Percentiles rank a stretch among this genome's conserved stretches.
These are phyloP conservation scores for Pichia sp. DNA, from an alignment of 1,139 yeast species.

Conservation along the genomic window DNA sequence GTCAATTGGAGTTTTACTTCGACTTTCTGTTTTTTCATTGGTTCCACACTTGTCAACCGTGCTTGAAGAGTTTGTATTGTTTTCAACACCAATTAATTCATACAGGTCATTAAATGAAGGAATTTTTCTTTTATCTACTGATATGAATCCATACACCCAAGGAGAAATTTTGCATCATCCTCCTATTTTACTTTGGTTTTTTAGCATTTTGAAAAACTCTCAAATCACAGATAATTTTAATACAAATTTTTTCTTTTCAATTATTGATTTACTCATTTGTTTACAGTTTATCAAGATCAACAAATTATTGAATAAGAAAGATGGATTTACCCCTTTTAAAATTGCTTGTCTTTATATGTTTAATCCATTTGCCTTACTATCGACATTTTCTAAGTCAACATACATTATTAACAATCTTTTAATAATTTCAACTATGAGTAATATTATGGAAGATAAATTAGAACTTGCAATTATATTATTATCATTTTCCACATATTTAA, in stretches of 20 bases:
- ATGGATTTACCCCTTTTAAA: constrained; percentile 35
- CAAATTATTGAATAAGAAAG: constrained; percentile 20
- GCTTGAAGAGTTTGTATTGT: constrained; percentile 56
- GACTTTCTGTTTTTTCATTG: constrained; percentile 5
- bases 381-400: constrained; percentile 68
- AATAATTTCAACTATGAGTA: constrained; percentile 45
- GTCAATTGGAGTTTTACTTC: constrained; percentile 5
- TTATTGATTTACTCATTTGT: constrained; percentile 39
- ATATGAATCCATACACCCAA: constrained; percentile 68
- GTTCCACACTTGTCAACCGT: constrained; percentile 24
- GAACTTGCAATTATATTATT: constrained; percentile 46
- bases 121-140: constrained; percentile 54
- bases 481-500: constrained; percentile 59
- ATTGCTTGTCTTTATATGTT: constrained; percentile 62
- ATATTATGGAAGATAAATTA: constrained; percentile 38
- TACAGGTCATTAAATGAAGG: constrained; percentile 72
- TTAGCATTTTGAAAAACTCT: constrained; percentile 33
- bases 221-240: constrained; percentile 20
- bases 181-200: constrained; percentile 56
- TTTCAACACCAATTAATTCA: constrained; percentile 75
- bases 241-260: constrained; percentile 35
- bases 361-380: constrained; percentile 70
- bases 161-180: constrained; percentile 77
- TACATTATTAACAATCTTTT: constrained; percentile 53
- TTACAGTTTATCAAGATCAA: constrained; percentile 37